Percentiles rank a stretch among this genome's conserved stretches.
phyloP scores from a whole-genome alignment of 176 grass and related monocot genomes.

The Paspalum vaginatum region DNA sequence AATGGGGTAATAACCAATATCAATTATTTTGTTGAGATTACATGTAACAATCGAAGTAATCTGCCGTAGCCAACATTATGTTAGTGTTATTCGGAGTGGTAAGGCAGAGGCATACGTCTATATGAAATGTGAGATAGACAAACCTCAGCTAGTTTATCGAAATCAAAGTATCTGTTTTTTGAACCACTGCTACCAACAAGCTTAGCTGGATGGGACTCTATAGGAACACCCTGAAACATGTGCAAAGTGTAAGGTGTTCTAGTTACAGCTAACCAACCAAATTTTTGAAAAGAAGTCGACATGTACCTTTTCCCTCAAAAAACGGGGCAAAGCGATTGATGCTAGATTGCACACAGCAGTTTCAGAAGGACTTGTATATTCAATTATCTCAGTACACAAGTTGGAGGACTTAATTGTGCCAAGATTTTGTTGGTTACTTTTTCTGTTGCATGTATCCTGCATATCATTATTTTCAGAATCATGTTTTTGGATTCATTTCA shows the following conservation, averaged over 20 bases:
- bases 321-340: slow-evolving; percentile 94
- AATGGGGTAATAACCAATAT: slow-evolving; percentile 86
- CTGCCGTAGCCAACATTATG: slow-evolving; percentile 53
- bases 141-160: slow-evolving; percentile 92
- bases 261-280: neutral
- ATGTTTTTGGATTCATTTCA: neutral
- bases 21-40: slow-evolving; percentile 98
- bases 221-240: slow-evolving; percentile 59
- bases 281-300: neutral
- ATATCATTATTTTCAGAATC: slow-evolving; percentile 23
- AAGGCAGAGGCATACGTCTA: neutral
- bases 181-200: slow-evolving; percentile 75
- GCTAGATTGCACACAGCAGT: slow-evolving; percentile 95
- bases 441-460: slow-evolving; percentile 96
- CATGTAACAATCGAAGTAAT: slow-evolving; percentile 70
- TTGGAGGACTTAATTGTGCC: slow-evolving; percentile 98
- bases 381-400: slow-evolving; percentile 95
- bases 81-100: slow-evolving; percentile 7
- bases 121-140: slow-evolving; percentile 19
- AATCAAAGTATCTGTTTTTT: slow-evolving; percentile 94
- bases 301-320: slow-evolving; percentile 94
- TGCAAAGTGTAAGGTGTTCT: neutral
- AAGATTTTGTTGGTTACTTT: slow-evolving; percentile 98
- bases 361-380: slow-evolving; percentile 86
- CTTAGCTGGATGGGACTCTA: slow-evolving; percentile 93